Evolutionary conservation across 208 protist genomes (phyloP), one percentile per base, ranked within the genome.

Genomic region (Vickermania ingenoplastis): DNA sequence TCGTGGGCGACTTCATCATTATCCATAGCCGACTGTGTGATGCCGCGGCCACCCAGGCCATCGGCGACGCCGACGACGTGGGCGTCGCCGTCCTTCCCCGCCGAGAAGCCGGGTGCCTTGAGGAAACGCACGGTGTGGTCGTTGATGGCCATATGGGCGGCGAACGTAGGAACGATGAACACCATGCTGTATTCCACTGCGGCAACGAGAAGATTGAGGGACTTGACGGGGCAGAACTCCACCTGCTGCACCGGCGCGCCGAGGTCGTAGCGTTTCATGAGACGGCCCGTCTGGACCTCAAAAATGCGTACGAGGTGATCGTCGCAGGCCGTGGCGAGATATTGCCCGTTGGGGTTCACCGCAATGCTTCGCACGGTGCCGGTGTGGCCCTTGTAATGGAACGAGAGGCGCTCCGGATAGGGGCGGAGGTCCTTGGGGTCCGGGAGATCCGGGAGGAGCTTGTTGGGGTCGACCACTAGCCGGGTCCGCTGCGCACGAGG

Each of bases 401-500:
- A 83, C 53, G 83, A 90, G n/a, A 98, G 82, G 41, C 73, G 63
- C 61, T 97, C 92, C 23, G 99, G 99, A 86, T 98, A 99, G n/a
- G 99, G 99, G 30, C 96, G 91, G 29, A 99, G 94, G 45, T 99
- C 97, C 71, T 94, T 81, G 23, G 96, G 96, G 51, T 97, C 87
- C 7, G 99, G 99, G 48, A 99, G 82, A 61, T 98, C 85, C 2
- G 99, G 99, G 17, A 99, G 75, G 25, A 99, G 83, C 55, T 91
- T 88, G 13, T 98, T 87, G 0, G 97, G 97, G 71, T 97, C 83
- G 26, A 97, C 83, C 36, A 98, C 91, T 22, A 97, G 84, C 5
- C 86, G 83, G 13, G 80, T 91, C 41, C 77, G 90, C 68, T 94
- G 91, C 24, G 80, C 75, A 30, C 98, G 86, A 3, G 97, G 97